A percentile compares a stretch with the other conserved stretches of the same genome.
phyloP scores from a whole-genome alignment of 257 asterid genomes.

The Plantago ovata region DNA sequence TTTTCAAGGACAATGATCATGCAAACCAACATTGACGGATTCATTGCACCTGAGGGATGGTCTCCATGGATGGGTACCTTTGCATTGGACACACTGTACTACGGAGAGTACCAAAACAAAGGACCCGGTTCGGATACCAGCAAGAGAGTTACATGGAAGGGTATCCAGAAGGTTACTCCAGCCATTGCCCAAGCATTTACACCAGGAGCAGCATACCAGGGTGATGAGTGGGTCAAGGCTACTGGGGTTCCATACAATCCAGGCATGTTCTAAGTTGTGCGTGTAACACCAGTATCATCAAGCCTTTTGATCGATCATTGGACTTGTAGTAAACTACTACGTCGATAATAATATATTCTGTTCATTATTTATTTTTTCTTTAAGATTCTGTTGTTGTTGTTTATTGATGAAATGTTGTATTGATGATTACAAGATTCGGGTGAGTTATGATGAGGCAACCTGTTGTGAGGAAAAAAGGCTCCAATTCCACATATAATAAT shows the following conservation, averaged over 20 bases:
- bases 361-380: too few relatives aligned
- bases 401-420: too few relatives aligned
- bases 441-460: too few relatives aligned
- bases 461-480: too few relatives aligned
- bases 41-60: conserved; percentile 69
- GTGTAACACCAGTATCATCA: too few relatives aligned
- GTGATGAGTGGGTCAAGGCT: conserved; percentile 46
- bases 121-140: conserved; percentile 52
- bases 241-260: conserved; percentile 46
- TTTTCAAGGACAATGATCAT: conserved; percentile 66
- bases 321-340: too few relatives aligned
- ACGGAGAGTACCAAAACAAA: conserved; percentile 59
- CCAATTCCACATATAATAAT: too few relatives aligned
- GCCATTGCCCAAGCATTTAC: conserved; percentile 48
- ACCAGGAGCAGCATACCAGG: conserved; percentile 30
- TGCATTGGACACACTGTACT: conserved; percentile 52
- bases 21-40: conserved; percentile 47
- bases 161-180: conserved; percentile 48
- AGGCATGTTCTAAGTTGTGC: conserved; percentile 29
- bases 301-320: too few relatives aligned
- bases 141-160: conserved; percentile 61
- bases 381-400: too few relatives aligned
- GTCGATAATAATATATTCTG: too few relatives aligned
- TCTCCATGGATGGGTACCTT: conserved; percentile 67
- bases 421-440: too few relatives aligned